phyloP scores from a whole-genome alignment of 163 green algal genomes.

The Scenedesmus sp. region DNA sequence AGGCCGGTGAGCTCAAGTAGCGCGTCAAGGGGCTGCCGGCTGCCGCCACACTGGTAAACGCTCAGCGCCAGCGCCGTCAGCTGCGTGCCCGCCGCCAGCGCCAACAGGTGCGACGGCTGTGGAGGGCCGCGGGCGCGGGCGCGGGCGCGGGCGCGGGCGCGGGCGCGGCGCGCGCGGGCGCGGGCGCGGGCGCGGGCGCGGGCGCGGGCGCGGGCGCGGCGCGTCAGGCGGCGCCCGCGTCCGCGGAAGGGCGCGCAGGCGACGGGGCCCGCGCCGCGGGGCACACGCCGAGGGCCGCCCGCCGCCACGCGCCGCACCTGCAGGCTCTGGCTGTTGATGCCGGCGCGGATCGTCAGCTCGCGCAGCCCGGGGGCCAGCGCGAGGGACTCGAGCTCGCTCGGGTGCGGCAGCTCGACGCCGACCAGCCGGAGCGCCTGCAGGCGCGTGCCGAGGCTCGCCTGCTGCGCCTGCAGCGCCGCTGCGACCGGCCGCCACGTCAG shows the following conservation, averaged over 20 bases:
- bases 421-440: conserved; percentile 16
- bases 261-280: too few species aligned
- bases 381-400: not conserved
- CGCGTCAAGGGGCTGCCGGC: conserved; percentile 3
- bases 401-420: not conserved
- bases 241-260: too few species aligned
- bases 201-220: too few species aligned
- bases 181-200: too few species aligned
- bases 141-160: too few species aligned
- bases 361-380: not conserved
- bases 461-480: not conserved
- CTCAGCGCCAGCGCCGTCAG: conserved; percentile 9
- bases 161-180: too few species aligned
- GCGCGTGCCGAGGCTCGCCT: conserved; percentile 11
- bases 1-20: conserved; percentile 23
- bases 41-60: conserved; percentile 14
- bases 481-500: conserved; percentile 9
- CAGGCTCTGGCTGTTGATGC: not conserved
- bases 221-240: too few species aligned
- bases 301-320: too few species aligned
- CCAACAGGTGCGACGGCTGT: conserved; percentile 11
- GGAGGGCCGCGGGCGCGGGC: too few species aligned
- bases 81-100: conserved; percentile 11
- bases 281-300: too few species aligned
- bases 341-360: too few species aligned